phyloP scores from a whole-genome alignment of 2,329 filamentous ascomycete genomes.

The Trichophyton equinum region DNA sequence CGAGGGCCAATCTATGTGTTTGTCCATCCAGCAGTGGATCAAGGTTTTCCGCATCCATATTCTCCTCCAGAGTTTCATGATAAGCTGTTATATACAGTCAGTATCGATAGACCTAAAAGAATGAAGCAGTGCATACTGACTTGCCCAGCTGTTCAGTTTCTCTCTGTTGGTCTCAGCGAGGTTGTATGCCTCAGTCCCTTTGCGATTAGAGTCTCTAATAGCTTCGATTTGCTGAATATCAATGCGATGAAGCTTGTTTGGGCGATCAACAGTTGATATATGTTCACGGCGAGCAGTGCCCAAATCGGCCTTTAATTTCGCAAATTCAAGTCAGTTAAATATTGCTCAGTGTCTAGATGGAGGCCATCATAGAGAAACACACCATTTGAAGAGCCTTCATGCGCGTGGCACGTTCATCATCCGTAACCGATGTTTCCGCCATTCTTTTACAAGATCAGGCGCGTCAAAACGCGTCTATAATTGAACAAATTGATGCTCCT shows the following conservation, averaged over 20 bases:
- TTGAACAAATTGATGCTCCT: neutral
- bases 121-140: constrained; percentile 18
- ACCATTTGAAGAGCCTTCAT: constrained; percentile 23
- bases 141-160: constrained; percentile 22
- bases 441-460: constrained; percentile 4
- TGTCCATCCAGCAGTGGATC: constrained; percentile 27
- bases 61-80: constrained; percentile 19
- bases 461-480: neutral
- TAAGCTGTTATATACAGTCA: neutral
- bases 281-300: constrained; percentile 26
- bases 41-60: constrained; percentile 21
- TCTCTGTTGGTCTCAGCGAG: constrained; percentile 18
- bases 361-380: neutral
- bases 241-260: constrained; percentile 9
- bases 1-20: constrained; percentile 21
- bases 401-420: constrained; percentile 13
- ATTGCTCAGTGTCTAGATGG: neutral
- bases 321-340: neutral
- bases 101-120: neutral
- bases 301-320: constrained; percentile 24
- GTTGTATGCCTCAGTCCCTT: constrained; percentile 20
- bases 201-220: constrained; percentile 19
- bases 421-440: constrained; percentile 9
- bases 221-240: constrained; percentile 20
- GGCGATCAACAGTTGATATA: constrained; percentile 24